A percentile compares a stretch with the other conserved stretches of the same genome.
phyloP scores from a whole-genome alignment of 495 filamentous ascomycete species.

The Astrothelium subdiscretum region DNA sequence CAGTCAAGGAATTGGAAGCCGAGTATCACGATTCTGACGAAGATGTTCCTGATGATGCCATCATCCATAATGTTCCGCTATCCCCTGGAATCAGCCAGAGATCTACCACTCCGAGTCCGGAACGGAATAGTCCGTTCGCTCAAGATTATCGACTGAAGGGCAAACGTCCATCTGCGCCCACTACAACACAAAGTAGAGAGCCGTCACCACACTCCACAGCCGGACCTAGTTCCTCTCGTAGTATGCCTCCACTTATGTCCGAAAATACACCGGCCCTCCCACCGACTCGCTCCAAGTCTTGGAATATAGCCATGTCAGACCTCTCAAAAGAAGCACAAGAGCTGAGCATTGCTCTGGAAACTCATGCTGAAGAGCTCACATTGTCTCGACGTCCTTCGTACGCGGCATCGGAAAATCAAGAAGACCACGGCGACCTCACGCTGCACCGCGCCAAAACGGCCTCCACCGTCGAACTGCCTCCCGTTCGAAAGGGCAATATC shows the following conservation, averaged over 20 bases:
- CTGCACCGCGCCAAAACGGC: conserved; percentile 38
- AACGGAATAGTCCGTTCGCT: conserved; percentile 6
- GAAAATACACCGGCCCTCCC: conserved; percentile 27
- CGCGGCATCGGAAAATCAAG: background rate
- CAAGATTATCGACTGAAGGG: background rate
- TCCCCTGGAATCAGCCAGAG: conserved; percentile 66
- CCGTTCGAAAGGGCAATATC: conserved; percentile 71
- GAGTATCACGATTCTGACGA: conserved; percentile 87
- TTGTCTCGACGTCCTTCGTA: background rate
- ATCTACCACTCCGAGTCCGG: conserved; percentile 33
- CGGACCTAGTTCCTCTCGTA: background rate
- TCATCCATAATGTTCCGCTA: conserved; percentile 90
- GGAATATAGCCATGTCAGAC: conserved; percentile 66
- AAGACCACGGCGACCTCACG: background rate
- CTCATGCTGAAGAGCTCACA: conserved; percentile 52
- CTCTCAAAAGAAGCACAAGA: conserved; percentile 80
- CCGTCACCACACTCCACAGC: background rate
- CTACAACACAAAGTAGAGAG: background rate
- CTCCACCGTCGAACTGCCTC: conserved; percentile 59
- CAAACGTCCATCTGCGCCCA: background rate
- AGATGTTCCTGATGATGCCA: conserved; percentile 82
- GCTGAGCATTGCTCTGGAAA: conserved; percentile 79
- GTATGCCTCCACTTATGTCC: conserved; percentile 7
- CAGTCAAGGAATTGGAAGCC: conserved; percentile 64
- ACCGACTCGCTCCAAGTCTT: conserved; percentile 61